phyloP scores from a whole-genome alignment of 495 filamentous ascomycete species.

The Trichoderma gamsii region DNA sequence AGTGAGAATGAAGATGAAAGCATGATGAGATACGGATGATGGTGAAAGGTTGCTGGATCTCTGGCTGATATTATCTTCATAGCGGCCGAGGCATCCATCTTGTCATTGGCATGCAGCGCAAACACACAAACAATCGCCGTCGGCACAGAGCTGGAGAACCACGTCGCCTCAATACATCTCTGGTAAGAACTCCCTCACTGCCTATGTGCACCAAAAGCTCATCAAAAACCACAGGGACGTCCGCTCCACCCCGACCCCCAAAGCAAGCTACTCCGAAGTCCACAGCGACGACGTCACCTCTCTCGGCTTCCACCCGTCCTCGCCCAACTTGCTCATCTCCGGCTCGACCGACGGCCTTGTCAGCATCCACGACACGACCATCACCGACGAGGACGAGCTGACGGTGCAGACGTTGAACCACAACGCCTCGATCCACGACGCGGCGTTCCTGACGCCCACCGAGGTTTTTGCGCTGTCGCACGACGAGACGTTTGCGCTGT shows the following conservation, averaged over 20 bases:
- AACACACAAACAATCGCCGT: constrained; percentile 22
- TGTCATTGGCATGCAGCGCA: constrained; percentile 59
- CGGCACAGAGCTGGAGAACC: constrained; percentile 17
- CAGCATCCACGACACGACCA: constrained; percentile 71
- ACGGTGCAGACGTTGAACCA: constrained; percentile 84
- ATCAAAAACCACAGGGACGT: constrained; percentile 52
- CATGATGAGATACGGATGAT: constrained; percentile 20
- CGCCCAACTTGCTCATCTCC: constrained; percentile 62
- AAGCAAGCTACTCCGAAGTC: constrained; percentile 61
- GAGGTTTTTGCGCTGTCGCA: constrained; percentile 72
- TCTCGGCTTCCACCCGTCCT: constrained; percentile 61
- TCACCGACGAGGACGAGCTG: constrained; percentile 79
- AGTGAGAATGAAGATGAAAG: neutral
- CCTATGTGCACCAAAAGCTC: neutral
- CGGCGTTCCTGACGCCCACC: constrained; percentile 65
- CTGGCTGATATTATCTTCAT: constrained; percentile 19
- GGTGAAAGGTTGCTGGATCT: neutral
- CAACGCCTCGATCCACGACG: constrained; percentile 71
- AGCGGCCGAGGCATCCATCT: constrained; percentile 41
- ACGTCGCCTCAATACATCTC: constrained; percentile 14
- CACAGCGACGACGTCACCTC: constrained; percentile 92
- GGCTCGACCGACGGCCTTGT: constrained; percentile 90
- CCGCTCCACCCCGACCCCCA: constrained; percentile 44
- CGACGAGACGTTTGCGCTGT: constrained; percentile 74
- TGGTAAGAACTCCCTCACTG: constrained; percentile 1